A percentile compares a stretch with the other conserved stretches of the same genome.
Evolutionary conservation across 345 rosid species (phyloP).

Genomic region (Hypericum androsaemum): DNA sequence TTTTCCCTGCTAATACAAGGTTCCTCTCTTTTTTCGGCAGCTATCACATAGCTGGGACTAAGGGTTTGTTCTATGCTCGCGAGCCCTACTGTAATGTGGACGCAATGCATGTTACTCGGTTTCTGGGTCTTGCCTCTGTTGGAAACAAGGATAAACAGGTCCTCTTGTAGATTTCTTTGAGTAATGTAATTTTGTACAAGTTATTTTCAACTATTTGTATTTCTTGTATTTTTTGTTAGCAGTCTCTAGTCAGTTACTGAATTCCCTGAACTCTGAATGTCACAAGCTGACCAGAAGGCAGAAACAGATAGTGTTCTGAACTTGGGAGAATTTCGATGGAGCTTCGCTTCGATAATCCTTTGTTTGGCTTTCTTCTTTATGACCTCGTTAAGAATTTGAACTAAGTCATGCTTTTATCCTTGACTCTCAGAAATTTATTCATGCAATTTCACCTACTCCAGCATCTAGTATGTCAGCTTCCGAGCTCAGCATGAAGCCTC

Average conservation of each 20-base stretch:
- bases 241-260: too few relatives aligned
- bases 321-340: too few relatives aligned
- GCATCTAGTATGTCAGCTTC: slow-evolving; percentile 66
- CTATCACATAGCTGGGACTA: slow-evolving; percentile 85
- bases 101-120: slow-evolving; percentile 74
- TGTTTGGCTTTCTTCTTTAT: background rate
- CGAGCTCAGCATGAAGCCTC: slow-evolving; percentile 64
- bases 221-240: background rate
- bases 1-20: slow-evolving; percentile 12
- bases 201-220: background rate
- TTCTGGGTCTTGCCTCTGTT: slow-evolving; percentile 83
- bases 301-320: too few relatives aligned
- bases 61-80: slow-evolving; percentile 75
- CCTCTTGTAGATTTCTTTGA: slow-evolving; percentile 1
- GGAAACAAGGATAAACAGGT: slow-evolving; percentile 95
- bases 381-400: too few relatives aligned
- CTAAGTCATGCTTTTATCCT: background rate
- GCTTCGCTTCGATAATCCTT: too few relatives aligned
- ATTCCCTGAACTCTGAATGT: too few relatives aligned
- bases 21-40: slow-evolving; percentile 27
- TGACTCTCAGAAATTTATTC: slow-evolving; percentile 69
- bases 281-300: too few relatives aligned
- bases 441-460: slow-evolving; percentile 76
- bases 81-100: slow-evolving; percentile 69
- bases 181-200: slow-evolving; percentile 1